Evolutionary conservation across 345 rosid species (phyloP), one percentile per base, ranked within the genome.

Genomic region (Ailanthus altissimus): DNA sequence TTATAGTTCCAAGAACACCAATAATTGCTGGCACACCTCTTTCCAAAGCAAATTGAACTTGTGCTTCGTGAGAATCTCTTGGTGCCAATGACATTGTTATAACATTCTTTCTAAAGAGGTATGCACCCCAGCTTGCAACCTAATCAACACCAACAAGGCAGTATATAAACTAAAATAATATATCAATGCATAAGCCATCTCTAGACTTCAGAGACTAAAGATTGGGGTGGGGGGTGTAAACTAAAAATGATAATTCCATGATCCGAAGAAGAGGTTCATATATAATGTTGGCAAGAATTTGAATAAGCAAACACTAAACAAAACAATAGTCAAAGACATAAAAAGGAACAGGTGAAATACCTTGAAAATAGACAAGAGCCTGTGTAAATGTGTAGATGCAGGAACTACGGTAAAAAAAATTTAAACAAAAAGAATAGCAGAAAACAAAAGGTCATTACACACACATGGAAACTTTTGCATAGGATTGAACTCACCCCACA

Each of bases 51-150:
- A 90, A 90, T 59, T 90, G 94, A 65, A 89, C 89, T 67, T 90
- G 94, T 13, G 92, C 92, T 81, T 90, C 92, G 56, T 89, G 92
- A 10, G 89, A 87, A 68, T 90, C 94, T 80, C 91, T 76, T 54
- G 94, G 94, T 21, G 92, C 90, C 79, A 90, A 89, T 25, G 92
- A 90, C 90, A 89, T 89, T 51, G 91, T 85, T 63, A 90, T 79
- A 2, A 89, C 90, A 79, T 89, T 89, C 85, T 85, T 82, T 68
- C 84, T 86, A 76, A 88, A 84, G 51, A 90, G 86, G 81, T 88
- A 91, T 25, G 93, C 91, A 61, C 90, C 95, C 86, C 84, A 86
- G 65, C 91, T 89, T 77, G 93, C 93, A 84, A 91, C 89, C 93
- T 91, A 77, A 25, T 47, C 50, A 70, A 32, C 43, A 53, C 4